phyloP scores from a whole-genome alignment of 129 eudicot genomes.

The Chrysanthemum seticuspe region DNA sequence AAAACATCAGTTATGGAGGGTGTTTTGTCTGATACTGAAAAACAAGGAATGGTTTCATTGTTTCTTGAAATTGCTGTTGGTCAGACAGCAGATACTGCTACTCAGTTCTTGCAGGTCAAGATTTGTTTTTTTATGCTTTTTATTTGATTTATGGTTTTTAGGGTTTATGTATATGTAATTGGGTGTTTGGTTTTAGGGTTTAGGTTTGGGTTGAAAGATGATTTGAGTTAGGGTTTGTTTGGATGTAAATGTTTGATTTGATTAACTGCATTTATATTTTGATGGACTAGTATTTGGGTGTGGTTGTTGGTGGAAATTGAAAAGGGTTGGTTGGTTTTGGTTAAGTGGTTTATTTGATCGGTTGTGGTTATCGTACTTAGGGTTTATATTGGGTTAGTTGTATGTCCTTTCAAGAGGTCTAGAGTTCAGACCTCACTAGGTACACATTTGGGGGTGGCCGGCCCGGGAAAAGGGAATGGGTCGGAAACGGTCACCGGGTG shows the following conservation, averaged over 20 bases:
- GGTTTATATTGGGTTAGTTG: too few species aligned
- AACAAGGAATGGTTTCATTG: constrained; percentile 57
- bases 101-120: constrained; percentile 77
- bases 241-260: background rate
- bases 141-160: background rate
- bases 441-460: too few species aligned
- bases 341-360: too few species aligned
- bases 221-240: background rate
- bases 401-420: too few species aligned
- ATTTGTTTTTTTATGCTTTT: background rate
- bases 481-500: too few species aligned
- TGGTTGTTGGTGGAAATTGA: too few species aligned
- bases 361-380: too few species aligned
- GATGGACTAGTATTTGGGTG: too few species aligned
- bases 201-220: background rate
- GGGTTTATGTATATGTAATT: background rate
- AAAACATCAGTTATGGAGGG: constrained; percentile 38
- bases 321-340: too few species aligned
- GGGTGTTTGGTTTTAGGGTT: background rate
- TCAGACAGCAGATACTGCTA: constrained; percentile 73
- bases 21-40: constrained; percentile 41
- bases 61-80: constrained; percentile 92
- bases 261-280: background rate
- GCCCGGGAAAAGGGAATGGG: too few species aligned
- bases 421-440: too few species aligned